Evolutionary conservation across 257 asterid species (phyloP), one percentile per base, ranked within the genome.

Genomic region (Lithospermum erythrorhizon): DNA sequence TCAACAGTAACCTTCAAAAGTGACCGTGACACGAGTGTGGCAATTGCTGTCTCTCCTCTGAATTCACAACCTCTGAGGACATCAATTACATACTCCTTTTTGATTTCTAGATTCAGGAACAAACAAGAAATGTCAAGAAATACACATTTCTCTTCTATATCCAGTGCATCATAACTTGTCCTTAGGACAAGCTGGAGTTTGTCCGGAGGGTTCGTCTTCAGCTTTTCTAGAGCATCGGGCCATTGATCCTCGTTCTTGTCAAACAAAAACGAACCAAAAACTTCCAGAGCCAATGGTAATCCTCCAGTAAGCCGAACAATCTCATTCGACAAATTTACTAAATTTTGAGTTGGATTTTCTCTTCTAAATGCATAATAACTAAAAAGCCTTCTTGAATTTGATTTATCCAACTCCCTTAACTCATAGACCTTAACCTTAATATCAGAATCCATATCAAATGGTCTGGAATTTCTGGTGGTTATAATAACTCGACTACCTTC

Each of bases 91-190:
- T 69, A 71, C n/a, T 65, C 72, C 19, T 41, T 71, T 62, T 61
- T 69, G 66, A 65, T 74, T 29, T 65, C 62, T 65, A 51, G 61
- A 65, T 62, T 53, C n/a, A 69, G 63, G 45, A 74, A 69, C 65
- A 74, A 74, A 62, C 79, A 74, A 6, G 79, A 62, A 45, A 74
- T 55, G 54, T 74, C 79, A 27, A 74, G 79, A 53, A 74, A 74
- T 53, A 66, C 49, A 54, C 75, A 70, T 53, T 53, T 62, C 49
- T 74, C 75, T 53, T 74, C 65, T 19, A 61, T 59, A 24, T 69
- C 79, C 56, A 74, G 75, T 29, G 72, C 67, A 25, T 59, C 49
- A 21, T 56, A 74, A 58, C 79, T 69, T 61, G 66, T 61, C 62
- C 63, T 68, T 19, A 74, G 55, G 41, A 61, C 24, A 9, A 22